Conservation (phyloP, 495 filamentous ascomycete genomes). For the Evansstolkia leycettana region DNA sequence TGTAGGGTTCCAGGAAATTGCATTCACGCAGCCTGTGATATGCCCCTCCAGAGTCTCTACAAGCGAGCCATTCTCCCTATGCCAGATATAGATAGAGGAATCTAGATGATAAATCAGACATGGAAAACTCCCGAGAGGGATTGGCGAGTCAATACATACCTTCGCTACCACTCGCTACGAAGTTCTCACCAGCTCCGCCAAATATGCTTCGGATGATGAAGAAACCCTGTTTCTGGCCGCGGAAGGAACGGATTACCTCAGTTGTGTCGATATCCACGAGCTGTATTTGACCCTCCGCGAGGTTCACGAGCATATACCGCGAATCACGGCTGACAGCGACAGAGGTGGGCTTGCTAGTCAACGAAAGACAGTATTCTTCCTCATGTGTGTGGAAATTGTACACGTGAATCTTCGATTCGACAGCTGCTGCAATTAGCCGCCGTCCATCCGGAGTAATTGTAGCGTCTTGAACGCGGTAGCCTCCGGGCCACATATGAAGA, state of each 20-base stretch:
- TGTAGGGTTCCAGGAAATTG: slow-evolving; percentile 81
- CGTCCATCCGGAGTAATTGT: slow-evolving; percentile 68
- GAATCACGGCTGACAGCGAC: slow-evolving; percentile 74
- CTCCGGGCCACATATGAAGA: slow-evolving; percentile 50
- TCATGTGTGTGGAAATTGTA: slow-evolving; percentile 67
- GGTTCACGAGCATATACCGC: slow-evolving; percentile 67
- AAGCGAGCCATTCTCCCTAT: slow-evolving; percentile 62
- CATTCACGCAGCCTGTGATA: slow-evolving; percentile 63
- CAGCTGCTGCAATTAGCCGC: slow-evolving; percentile 65
- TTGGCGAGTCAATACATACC: slow-evolving; percentile 34
- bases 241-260: slow-evolving; percentile 57
- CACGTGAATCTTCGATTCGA: slow-evolving; percentile 57
- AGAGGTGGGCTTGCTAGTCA: slow-evolving; percentile 59
- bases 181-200: slow-evolving; percentile 82
- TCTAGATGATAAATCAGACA: slow-evolving; percentile 40
- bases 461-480: slow-evolving; percentile 71
- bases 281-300: slow-evolving; percentile 59
- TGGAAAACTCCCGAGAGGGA: neutral
- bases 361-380: slow-evolving; percentile 57
- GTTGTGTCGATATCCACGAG: slow-evolving; percentile 65
- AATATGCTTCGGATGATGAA: slow-evolving; percentile 73
- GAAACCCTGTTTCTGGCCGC: slow-evolving; percentile 56
- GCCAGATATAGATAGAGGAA: slow-evolving; percentile 76
- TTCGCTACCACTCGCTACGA: slow-evolving; percentile 85
- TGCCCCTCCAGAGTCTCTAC: slow-evolving; percentile 72